These are phyloP conservation scores for Candida sp. DNA, from an alignment of 1,139 yeast genomes.

Conservation along the genomic window DNA sequence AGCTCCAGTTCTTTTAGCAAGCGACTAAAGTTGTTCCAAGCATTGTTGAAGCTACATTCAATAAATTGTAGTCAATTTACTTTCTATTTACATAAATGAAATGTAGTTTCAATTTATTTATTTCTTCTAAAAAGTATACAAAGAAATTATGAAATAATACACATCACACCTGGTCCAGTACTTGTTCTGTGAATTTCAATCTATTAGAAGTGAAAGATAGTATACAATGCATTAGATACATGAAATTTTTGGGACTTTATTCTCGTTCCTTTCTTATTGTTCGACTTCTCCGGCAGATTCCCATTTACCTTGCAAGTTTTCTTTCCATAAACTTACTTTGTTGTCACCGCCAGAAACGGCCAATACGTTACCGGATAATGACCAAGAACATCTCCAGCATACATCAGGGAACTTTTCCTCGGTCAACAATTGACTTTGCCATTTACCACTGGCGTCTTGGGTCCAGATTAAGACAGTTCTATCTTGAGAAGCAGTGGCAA, in stretches of 20 bases:
- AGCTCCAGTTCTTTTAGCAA: too few relatives aligned
- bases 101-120: too few relatives aligned
- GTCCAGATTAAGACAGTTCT: conserved; percentile 95
- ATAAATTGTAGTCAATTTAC: too few relatives aligned
- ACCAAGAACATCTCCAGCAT: conserved; percentile 99
- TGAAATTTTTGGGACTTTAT: too few relatives aligned
- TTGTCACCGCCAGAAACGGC: conserved; percentile 98
- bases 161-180: too few relatives aligned
- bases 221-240: background rate
- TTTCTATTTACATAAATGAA: too few relatives aligned
- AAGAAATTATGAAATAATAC: too few relatives aligned
- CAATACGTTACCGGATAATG: conserved; percentile 88
- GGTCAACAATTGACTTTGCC: conserved; percentile 79
- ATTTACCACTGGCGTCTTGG: conserved; percentile 59
- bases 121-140: too few relatives aligned
- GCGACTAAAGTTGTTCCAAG: too few relatives aligned
- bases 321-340: conserved; percentile 96
- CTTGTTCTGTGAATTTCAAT: too few relatives aligned
- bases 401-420: conserved; percentile 92
- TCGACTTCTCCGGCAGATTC: conserved; percentile 95
- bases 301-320: conserved; percentile 91
- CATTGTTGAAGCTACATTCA: too few relatives aligned
- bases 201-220: background rate
- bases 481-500: conserved; percentile 99
- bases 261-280: conserved; percentile 35